A percentile compares a stretch with the other conserved stretches of the same genome.
Conservation (phyloP, 176 grass and related monocot genomes). For the Phragmites australis region DNA sequence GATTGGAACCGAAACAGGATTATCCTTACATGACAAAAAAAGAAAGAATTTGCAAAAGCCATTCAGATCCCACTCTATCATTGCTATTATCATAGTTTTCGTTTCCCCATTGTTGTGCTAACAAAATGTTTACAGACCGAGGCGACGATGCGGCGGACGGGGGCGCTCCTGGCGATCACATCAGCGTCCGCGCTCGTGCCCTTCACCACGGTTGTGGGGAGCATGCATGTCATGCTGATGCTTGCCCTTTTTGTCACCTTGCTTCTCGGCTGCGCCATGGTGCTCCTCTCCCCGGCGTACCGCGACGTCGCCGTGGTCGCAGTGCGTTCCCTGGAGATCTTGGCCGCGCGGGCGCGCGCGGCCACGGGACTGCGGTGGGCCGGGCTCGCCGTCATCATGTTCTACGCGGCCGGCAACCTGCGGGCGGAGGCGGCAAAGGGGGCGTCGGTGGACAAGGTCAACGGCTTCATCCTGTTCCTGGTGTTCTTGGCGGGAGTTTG, state of each 20-base stretch:
- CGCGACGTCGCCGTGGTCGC: too few species aligned
- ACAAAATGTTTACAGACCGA: too few species aligned
- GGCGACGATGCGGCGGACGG: neutral
- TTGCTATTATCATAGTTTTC: neutral
- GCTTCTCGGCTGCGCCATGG: too few species aligned
- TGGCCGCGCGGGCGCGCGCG: neutral
- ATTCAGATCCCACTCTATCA: neutral
- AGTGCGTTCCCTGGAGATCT: too few species aligned
- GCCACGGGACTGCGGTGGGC: neutral
- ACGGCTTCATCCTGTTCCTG: neutral
- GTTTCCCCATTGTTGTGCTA: neutral
- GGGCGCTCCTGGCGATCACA: neutral
- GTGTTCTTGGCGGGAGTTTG: neutral
- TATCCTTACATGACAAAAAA: too few species aligned
- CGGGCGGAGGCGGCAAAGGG: too few species aligned
- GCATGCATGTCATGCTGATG: neutral
- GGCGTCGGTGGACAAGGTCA: neutral
- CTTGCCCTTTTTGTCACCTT: too few species aligned
- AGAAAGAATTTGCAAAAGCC: neutral
- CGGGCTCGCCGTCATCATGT: neutral
- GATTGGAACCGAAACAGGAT: neutral
- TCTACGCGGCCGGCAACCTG: neutral
- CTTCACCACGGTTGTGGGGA: too few species aligned
- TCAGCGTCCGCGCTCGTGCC: neutral
- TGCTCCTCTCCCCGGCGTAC: too few species aligned